phyloP scores from a whole-genome alignment of 2,329 filamentous ascomycete genomes.

The Bipolaris zeicola region DNA sequence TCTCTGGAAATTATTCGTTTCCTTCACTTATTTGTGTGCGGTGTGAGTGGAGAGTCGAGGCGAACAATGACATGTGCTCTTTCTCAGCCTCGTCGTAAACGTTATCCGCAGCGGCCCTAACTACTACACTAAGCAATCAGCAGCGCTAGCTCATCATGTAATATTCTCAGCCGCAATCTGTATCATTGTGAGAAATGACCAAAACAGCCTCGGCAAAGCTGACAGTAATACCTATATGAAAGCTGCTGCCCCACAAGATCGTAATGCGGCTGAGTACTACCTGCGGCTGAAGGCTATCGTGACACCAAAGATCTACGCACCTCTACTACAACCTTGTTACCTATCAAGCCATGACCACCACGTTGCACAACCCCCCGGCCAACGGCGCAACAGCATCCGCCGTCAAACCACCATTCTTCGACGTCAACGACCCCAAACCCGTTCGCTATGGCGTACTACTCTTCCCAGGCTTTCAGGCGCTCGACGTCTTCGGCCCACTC shows the following conservation, averaged over 20 bases:
- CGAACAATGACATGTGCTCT: not conserved
- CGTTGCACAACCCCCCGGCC: conserved; percentile 1
- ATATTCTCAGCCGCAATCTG: not conserved
- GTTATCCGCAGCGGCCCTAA: not conserved
- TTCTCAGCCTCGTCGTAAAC: not conserved
- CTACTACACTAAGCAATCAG: not conserved
- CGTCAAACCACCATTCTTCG: conserved; percentile 12
- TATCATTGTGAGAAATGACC: not conserved
- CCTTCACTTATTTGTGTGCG: not conserved
- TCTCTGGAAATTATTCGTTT: not conserved
- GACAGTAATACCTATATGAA: not conserved
- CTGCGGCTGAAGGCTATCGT: not conserved
- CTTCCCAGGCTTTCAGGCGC: conserved; percentile 35
- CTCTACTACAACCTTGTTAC: not conserved
- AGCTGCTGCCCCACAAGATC: not conserved
- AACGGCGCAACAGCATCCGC: conserved; percentile 3
- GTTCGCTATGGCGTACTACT: conserved; percentile 31
- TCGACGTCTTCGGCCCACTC: conserved; percentile 52
- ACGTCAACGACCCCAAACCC: conserved; percentile 17
- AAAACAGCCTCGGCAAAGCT: not conserved
- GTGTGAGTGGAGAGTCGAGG: not conserved
- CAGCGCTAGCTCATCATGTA: not conserved
- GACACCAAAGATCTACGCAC: not conserved
- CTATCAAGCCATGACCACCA: conserved; percentile 13
- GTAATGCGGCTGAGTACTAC: not conserved